phyloP scores from a whole-genome alignment of 2,329 filamentous ascomycete genomes.

The Amauroascus verrucosus region DNA sequence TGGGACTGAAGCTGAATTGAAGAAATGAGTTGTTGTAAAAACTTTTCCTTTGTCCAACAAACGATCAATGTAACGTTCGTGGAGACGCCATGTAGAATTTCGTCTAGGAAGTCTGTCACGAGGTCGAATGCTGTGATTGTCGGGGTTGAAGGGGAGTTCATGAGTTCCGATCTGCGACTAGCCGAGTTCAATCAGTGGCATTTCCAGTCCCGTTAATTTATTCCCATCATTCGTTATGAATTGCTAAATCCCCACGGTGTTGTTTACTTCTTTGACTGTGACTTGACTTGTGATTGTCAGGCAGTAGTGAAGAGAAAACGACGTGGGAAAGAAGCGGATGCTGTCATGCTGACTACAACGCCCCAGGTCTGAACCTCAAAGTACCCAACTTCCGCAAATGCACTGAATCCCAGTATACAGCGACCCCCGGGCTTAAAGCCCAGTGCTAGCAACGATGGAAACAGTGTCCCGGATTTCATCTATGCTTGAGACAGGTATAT shows the following conservation, averaged over 20 bases:
- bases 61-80: slow-evolving; percentile 59
- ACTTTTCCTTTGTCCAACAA: slow-evolving; percentile 55
- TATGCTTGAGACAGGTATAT: slow-evolving; percentile 80
- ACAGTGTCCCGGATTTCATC: slow-evolving; percentile 88
- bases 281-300: not conserved
- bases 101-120: slow-evolving; percentile 48
- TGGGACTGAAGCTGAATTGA: slow-evolving; percentile 33
- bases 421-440: not conserved
- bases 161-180: not conserved
- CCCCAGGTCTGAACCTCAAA: not conserved
- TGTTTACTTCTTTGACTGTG: not conserved
- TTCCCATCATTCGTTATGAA: not conserved
- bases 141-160: not conserved
- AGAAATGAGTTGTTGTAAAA: slow-evolving; percentile 50
- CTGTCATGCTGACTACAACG: slow-evolving; percentile 7
- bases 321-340: not conserved
- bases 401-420: not conserved
- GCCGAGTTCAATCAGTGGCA: not conserved
- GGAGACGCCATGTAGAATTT: slow-evolving; percentile 48
- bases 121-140: slow-evolving; percentile 41
- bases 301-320: not conserved
- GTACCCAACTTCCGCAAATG: not conserved
- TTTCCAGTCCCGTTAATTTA: not conserved
- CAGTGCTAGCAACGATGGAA: slow-evolving; percentile 55
- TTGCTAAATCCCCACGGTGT: not conserved